A percentile compares a stretch with the other conserved stretches of the same genome.
Evolutionary conservation across 208 protist genomes (phyloP).

Genomic region (Naegleria fowleri): DNA sequence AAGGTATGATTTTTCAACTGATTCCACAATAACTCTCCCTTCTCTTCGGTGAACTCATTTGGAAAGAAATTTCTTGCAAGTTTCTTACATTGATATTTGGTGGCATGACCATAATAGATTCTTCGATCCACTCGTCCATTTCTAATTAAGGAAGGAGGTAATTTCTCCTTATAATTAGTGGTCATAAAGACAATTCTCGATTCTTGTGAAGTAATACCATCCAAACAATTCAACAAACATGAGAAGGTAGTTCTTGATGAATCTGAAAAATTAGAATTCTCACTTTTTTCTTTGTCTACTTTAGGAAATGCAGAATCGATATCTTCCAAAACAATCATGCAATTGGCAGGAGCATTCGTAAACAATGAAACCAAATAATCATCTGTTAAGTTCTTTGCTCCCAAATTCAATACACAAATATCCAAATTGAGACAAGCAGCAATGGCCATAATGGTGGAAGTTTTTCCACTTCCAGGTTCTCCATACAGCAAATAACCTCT

Average conservation of each 20-base stretch:
- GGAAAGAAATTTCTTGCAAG: constrained; percentile 82
- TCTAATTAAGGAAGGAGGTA: constrained; percentile 68
- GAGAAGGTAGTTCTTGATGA: constrained; percentile 63
- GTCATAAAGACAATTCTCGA: constrained; percentile 77
- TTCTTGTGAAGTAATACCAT: constrained; percentile 85
- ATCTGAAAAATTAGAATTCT: neutral
- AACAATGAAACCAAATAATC: constrained; percentile 72
- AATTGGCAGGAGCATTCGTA: constrained; percentile 62
- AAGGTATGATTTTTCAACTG: neutral
- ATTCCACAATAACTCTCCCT: neutral
- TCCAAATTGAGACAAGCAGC: constrained; percentile 77
- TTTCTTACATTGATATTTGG: constrained; percentile 56
- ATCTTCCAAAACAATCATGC: constrained; percentile 89
- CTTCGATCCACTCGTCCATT: constrained; percentile 79
- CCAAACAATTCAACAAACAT: constrained; percentile 87
- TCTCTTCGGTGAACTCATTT: constrained; percentile 22
- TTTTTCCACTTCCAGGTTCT: constrained; percentile 60
- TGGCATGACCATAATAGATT: constrained; percentile 66
- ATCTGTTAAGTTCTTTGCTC: constrained; percentile 68
- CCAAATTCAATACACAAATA: constrained; percentile 83
- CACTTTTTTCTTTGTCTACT: neutral
- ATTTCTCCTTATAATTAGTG: constrained; percentile 81
- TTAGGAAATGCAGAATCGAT: constrained; percentile 81
- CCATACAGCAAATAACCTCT: constrained; percentile 47
- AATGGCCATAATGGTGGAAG: constrained; percentile 79